These are phyloP conservation scores for Chaetomiaceae sp. DNA, from an alignment of 2,329 filamentous ascomycete genomes.

Conservation along the genomic window DNA sequence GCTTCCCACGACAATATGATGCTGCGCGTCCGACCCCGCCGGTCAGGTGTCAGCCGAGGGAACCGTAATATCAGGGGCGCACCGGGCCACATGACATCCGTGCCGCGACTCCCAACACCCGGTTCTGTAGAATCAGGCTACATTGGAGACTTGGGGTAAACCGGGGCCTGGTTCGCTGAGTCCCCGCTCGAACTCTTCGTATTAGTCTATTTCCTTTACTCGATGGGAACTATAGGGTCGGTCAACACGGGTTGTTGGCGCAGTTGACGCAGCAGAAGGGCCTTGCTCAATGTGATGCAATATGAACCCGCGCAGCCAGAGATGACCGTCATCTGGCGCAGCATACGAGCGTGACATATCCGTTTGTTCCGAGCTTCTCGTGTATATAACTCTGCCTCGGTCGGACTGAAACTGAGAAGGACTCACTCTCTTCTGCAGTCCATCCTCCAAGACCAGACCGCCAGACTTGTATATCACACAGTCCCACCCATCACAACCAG, in stretches of 20 bases:
- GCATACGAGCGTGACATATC: too few relatives aligned
- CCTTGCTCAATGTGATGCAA: background rate
- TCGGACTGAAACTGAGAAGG: too few relatives aligned
- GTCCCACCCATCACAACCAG: too few relatives aligned
- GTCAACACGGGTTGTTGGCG: background rate
- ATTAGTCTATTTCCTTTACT: conserved; percentile 9
- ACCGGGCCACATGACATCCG: background rate
- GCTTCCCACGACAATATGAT: background rate
- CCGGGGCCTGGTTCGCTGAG: background rate
- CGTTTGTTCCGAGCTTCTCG: too few relatives aligned
- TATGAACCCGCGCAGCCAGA: too few relatives aligned
- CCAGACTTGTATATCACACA: too few relatives aligned
- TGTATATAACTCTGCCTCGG: too few relatives aligned
- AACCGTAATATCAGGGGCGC: too few relatives aligned
- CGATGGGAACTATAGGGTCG: background rate
- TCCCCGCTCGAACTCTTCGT: background rate
- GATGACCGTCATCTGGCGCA: too few relatives aligned
- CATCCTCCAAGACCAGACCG: too few relatives aligned
- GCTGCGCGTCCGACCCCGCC: background rate
- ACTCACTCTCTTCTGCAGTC: too few relatives aligned
- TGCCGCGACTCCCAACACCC: background rate
- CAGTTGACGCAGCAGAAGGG: background rate
- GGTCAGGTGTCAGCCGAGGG: too few relatives aligned
- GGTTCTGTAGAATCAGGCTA: background rate
- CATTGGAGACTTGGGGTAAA: conserved; percentile 1